Conservation (phyloP, 306 rosid genomes). For the Senna tora region DNA sequence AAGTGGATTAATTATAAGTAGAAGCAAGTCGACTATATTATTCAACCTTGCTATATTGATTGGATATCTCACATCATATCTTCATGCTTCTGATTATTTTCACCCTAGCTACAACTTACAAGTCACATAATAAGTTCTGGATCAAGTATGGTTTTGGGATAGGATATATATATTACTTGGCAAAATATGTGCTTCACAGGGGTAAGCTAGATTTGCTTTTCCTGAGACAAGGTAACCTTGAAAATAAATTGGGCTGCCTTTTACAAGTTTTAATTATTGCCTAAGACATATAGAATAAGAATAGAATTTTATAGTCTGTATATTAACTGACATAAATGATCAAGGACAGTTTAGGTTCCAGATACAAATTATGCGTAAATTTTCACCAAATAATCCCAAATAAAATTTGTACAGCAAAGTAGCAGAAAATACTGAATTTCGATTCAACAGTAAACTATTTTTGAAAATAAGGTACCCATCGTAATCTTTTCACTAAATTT, state of each 20-base stretch:
- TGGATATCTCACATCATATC: constrained; percentile 5
- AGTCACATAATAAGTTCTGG: constrained; percentile 1
- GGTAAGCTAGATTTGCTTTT: not conserved
- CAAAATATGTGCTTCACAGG: not conserved
- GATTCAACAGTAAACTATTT: not conserved
- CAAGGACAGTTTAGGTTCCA: not conserved
- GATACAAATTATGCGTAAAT: not conserved
- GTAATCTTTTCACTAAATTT: not conserved
- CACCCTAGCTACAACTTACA: not conserved
- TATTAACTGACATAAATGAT: constrained; percentile 1
- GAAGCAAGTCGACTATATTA: constrained; percentile 12
- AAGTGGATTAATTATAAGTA: constrained; percentile 29
- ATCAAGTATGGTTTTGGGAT: not conserved
- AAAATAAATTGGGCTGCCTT: not conserved
- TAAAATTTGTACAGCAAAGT: constrained; percentile 4
- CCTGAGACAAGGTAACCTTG: not conserved
- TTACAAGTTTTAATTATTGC: not conserved
- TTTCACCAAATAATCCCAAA: not conserved
- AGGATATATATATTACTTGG: not conserved
- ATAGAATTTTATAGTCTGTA: not conserved
- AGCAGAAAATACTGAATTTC: not conserved
- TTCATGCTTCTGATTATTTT: not conserved
- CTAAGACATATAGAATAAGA: not conserved
- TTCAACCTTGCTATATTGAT: not conserved
- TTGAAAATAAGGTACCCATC: not conserved